Conservation (phyloP, 2,329 filamentous ascomycete genomes). For the Didymella glomerata region DNA sequence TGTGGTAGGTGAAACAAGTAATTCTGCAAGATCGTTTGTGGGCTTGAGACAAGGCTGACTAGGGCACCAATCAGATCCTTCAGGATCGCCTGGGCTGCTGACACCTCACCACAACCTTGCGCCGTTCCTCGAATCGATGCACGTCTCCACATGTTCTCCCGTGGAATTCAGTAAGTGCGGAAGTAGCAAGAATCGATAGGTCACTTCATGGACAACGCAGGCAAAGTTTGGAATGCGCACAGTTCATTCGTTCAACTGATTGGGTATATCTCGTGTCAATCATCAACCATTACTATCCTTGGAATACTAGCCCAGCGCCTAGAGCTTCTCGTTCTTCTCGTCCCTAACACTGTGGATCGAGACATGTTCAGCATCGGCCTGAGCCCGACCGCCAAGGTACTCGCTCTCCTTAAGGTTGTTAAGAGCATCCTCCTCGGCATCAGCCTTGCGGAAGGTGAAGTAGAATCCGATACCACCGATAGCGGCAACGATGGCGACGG, state of each 20-base stretch:
- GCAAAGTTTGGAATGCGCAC: background rate
- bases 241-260: background rate
- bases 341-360: slow-evolving; percentile 25
- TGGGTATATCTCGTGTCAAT: slow-evolving; percentile 10
- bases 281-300: background rate
- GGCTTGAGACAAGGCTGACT: background rate
- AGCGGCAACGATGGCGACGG: slow-evolving; percentile 44
- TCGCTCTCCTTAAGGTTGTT: slow-evolving; percentile 42
- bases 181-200: background rate
- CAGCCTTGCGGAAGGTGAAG: slow-evolving; percentile 44
- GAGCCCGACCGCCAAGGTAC: slow-evolving; percentile 30
- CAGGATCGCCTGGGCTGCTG: background rate
- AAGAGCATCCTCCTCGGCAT: slow-evolving; percentile 44
- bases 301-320: background rate
- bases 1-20: background rate
- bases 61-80: background rate
- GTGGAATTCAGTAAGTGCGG: background rate
- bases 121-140: background rate
- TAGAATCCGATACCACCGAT: slow-evolving; percentile 45
- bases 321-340: slow-evolving; percentile 36
- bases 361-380: slow-evolving; percentile 29
- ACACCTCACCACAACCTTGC: background rate
- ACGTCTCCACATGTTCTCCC: background rate
- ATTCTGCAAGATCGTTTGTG: background rate
- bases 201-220: background rate